phyloP scores from a whole-genome alignment of 2,329 filamentous ascomycete species.

The Aspergillus awamori region DNA sequence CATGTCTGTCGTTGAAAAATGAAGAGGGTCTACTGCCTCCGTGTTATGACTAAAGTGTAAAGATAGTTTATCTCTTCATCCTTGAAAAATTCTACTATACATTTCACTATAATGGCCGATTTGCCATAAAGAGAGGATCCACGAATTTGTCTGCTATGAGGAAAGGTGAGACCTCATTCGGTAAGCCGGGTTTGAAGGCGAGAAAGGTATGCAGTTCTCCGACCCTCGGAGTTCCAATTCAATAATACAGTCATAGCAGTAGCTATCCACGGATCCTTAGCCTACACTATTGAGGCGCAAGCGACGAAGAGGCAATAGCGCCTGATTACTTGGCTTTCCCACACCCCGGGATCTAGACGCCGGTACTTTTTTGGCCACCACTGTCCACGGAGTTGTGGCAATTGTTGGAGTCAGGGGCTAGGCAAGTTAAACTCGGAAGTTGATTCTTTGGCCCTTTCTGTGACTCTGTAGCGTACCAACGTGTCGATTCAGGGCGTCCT shows the following conservation, averaged over 20 bases:
- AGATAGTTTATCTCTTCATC: background rate
- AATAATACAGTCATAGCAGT: no score
- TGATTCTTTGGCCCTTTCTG: background rate
- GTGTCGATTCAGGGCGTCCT: background rate
- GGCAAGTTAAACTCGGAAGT: background rate
- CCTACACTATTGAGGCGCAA: background rate
- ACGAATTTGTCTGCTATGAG: background rate
- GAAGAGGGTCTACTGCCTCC: background rate
- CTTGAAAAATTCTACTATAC: no score
- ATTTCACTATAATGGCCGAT: no score
- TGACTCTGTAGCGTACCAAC: background rate
- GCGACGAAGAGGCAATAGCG: background rate
- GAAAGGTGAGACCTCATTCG: background rate
- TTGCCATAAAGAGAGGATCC: no score
- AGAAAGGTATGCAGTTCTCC: background rate
- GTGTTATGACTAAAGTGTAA: background rate
- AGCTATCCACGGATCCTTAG: background rate
- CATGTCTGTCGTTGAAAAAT: constrained; percentile 6
- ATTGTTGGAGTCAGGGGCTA: background rate
- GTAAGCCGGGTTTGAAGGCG: background rate
- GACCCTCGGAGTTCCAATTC: background rate
- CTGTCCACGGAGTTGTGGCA: background rate
- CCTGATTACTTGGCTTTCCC: background rate
- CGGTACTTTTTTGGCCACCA: background rate
- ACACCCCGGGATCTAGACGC: background rate